These are phyloP conservation scores for Parastagonospora avenae DNA, from an alignment of 2,329 filamentous ascomycete genomes.

Conservation along the genomic window DNA sequence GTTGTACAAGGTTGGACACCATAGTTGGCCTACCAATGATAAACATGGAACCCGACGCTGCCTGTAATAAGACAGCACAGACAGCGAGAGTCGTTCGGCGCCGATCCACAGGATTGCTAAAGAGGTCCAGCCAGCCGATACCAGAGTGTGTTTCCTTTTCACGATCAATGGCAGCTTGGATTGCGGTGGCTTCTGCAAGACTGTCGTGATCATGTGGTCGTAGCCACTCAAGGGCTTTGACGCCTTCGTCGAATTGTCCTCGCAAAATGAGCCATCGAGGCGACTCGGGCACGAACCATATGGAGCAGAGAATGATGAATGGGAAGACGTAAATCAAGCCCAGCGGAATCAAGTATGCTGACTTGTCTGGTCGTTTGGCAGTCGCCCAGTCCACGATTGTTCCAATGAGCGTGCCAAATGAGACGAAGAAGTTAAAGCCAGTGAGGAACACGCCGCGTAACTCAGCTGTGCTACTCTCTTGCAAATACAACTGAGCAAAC, in stretches of 20 bases:
- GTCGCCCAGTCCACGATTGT: constrained; percentile 60
- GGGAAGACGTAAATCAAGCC: constrained; percentile 59
- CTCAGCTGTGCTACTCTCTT: constrained; percentile 57
- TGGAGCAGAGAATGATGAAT: constrained; percentile 48
- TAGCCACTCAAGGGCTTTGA: constrained; percentile 48
- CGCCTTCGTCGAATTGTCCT: constrained; percentile 35
- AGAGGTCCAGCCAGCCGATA: constrained; percentile 43
- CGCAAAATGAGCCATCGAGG: constrained; percentile 42
- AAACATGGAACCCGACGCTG: constrained; percentile 47
- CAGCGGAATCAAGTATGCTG: constrained; percentile 54
- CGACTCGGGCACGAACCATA: constrained; percentile 40
- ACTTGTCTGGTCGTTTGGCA: constrained; percentile 39
- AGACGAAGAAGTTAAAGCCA: constrained; percentile 56
- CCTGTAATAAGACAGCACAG: constrained; percentile 43
- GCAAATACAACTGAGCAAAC: constrained; percentile 58
- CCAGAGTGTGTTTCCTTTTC: constrained; percentile 37
- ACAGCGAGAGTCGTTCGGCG: constrained; percentile 45
- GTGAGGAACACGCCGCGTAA: constrained; percentile 57
- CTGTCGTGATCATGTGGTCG: constrained; percentile 48
- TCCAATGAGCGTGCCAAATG: constrained; percentile 52
- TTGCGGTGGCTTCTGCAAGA: constrained; percentile 35
- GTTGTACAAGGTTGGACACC: too few species aligned
- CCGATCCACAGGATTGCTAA: constrained; percentile 41
- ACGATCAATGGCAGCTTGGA: constrained; percentile 39
- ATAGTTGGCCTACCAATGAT: constrained; percentile 47